Evolutionary conservation across 2,329 filamentous ascomycete genomes (phyloP).

Genomic region (Fusarium protoensiforme): DNA sequence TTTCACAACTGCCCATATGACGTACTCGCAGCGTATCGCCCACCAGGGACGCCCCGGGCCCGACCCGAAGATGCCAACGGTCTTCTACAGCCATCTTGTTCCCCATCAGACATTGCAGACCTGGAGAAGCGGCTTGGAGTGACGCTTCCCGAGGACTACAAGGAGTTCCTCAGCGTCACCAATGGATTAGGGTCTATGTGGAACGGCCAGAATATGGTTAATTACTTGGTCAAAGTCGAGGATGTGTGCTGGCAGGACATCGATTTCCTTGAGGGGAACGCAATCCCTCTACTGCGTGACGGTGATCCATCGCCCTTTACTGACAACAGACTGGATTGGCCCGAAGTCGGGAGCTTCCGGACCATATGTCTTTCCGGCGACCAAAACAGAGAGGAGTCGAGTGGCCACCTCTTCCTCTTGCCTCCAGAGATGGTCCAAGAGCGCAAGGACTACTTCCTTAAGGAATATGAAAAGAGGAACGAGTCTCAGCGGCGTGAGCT

Average conservation of each 20-base stretch:
- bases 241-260: not conserved
- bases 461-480: not conserved
- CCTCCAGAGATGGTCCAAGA: not conserved
- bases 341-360: not conserved
- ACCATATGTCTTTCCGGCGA: not conserved
- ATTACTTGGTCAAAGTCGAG: constrained; percentile 1
- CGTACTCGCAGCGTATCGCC: not conserved
- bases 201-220: constrained; percentile 3
- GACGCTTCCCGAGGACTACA: constrained; percentile 1
- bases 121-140: not conserved
- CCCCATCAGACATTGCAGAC: not conserved
- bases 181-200: constrained; percentile 2
- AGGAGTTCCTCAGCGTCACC: constrained; percentile 4
- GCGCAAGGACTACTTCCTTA: constrained; percentile 7
- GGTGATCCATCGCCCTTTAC: not conserved
- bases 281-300: not conserved
- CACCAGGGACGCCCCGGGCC: not conserved
- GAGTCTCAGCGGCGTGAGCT: not conserved
- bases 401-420: not conserved
- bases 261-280: not conserved
- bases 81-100: not conserved
- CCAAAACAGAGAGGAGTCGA: not conserved
- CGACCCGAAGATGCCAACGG: not conserved
- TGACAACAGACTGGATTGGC: not conserved
- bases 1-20: constrained; percentile 5